A percentile compares a stretch with the other conserved stretches of the same genome.
These are phyloP conservation scores for Talaromyces nanjingensis DNA, from an alignment of 495 filamentous ascomycete species.

Conservation along the genomic window DNA sequence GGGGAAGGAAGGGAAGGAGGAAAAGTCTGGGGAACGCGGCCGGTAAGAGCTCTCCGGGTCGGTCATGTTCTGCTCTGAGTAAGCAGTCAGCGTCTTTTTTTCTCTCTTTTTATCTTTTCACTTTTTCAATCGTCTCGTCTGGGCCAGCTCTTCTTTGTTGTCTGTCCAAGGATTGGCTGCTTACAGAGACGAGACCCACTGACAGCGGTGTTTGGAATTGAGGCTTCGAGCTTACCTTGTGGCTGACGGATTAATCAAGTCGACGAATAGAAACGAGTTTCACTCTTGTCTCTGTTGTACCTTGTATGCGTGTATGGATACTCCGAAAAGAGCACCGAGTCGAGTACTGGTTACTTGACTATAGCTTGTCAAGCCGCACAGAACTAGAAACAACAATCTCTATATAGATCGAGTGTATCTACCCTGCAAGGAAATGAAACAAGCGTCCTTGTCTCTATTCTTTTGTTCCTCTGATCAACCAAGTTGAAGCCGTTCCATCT, in stretches of 20 bases:
- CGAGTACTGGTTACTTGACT: background rate
- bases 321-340: too few relatives aligned
- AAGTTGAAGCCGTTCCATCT: background rate
- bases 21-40: constrained; percentile 43
- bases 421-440: background rate
- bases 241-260: background rate
- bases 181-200: background rate
- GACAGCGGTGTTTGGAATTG: background rate
- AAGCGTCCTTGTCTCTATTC: background rate
- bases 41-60: constrained; percentile 36
- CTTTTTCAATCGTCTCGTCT: constrained; percentile 7
- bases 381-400: too few relatives aligned
- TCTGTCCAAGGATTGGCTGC: constrained; percentile 8
- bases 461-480: background rate
- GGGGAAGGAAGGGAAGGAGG: constrained; percentile 34
- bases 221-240: background rate
- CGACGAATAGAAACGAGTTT: background rate
- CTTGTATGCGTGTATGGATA: background rate
- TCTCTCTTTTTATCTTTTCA: constrained; percentile 9
- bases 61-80: constrained; percentile 25
- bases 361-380: too few relatives aligned
- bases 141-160: background rate
- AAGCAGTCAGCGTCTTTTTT: constrained; percentile 14
- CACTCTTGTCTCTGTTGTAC: background rate
- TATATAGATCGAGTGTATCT: too few relatives aligned